Evolutionary conservation across 495 filamentous ascomycete species (phyloP), one percentile per base, ranked within the genome.

Genomic region (Penicillium argentinense): DNA sequence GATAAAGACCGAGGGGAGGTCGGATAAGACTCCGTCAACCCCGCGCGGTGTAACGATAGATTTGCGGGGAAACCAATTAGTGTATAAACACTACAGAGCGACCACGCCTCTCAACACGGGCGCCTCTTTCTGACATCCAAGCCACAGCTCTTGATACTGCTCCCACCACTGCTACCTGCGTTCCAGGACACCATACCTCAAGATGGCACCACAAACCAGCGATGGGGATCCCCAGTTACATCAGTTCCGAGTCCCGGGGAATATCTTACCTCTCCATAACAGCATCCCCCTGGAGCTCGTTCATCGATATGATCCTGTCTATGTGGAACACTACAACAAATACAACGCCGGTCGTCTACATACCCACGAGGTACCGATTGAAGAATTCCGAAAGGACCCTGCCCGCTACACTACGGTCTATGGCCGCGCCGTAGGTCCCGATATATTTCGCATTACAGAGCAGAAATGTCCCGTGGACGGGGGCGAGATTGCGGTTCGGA

Each of bases 311-410:
- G 66, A 72, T 39, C 62, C 64, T 1, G 51, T 57, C 37, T 72
- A 67, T 39, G 59, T 68, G 8, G 58, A 63, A 28, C 52, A 69
- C 50, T 67, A 68, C 56, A 63, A 67, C 47, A 58, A 67, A 47
- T 59, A 68, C 61, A 63, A 68, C 43, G 59, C 56, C n/a, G 68
- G 71, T 18, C 54, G 72, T 30, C 54, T 74, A 11, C 63, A 71
- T 53, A 64, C 66, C 4, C 67, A 74, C 30, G 63, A 72, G 42
- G 62, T 72, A 18, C 57, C 67, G 14, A 75, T 78, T 24, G 62
- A 76, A 38, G 63, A 73, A 6, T 61, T 73, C 61, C 45, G 69
- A 30, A 73, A 57, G 57, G 66, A 59, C 21, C 74, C 76, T 9
- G 63, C 49, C 19, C 58, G 58, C 13, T 72, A 67, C 39, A 43